Conservation (phyloP, 495 filamentous ascomycete genomes). For the Aspergillus conjunctus region DNA sequence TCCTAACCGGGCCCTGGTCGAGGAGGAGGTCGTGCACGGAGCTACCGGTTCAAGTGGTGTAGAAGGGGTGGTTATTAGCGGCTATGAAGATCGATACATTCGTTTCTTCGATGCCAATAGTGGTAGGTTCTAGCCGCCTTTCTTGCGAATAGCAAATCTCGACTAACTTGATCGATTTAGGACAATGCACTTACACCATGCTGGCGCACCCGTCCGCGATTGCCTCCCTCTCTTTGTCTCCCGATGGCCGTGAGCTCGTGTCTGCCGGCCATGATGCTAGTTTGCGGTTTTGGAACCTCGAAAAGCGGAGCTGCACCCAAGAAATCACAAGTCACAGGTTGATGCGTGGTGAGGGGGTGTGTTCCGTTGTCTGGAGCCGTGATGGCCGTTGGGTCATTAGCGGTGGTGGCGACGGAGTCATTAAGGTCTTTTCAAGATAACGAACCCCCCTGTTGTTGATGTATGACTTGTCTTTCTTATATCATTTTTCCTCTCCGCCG, state of each 20-base stretch:
- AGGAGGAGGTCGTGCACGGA: slow-evolving; percentile 71
- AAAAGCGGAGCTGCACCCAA: slow-evolving; percentile 90
- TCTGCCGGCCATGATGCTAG: slow-evolving; percentile 94
- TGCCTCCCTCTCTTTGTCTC: slow-evolving; percentile 84
- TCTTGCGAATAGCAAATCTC: neutral
- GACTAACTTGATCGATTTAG: slow-evolving; percentile 54
- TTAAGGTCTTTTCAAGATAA: slow-evolving; percentile 86
- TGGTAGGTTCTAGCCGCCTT: slow-evolving; percentile 61
- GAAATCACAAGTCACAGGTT: slow-evolving; percentile 87
- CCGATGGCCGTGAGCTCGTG: slow-evolving; percentile 91
- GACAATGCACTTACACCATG: slow-evolving; percentile 99
- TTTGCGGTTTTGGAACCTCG: slow-evolving; percentile 95
- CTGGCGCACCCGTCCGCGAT: slow-evolving; percentile 92
- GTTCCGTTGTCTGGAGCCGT: slow-evolving; percentile 88
- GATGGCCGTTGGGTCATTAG: slow-evolving; percentile 94
- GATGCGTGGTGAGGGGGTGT: slow-evolving; percentile 95
- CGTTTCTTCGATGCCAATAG: slow-evolving; percentile 98
- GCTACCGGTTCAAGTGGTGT: slow-evolving; percentile 86
- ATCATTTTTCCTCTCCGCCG: slow-evolving; percentile 20
- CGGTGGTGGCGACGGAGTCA: slow-evolving; percentile 93
- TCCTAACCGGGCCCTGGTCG: slow-evolving; percentile 58
- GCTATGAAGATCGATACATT: slow-evolving; percentile 93
- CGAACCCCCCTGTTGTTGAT: slow-evolving; percentile 32
- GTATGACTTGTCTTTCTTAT: slow-evolving; percentile 38
- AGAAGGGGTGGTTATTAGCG: slow-evolving; percentile 89